Conservation (phyloP, 1,284 basidiomycete genomes). For the Ganoderma boninense region DNA sequence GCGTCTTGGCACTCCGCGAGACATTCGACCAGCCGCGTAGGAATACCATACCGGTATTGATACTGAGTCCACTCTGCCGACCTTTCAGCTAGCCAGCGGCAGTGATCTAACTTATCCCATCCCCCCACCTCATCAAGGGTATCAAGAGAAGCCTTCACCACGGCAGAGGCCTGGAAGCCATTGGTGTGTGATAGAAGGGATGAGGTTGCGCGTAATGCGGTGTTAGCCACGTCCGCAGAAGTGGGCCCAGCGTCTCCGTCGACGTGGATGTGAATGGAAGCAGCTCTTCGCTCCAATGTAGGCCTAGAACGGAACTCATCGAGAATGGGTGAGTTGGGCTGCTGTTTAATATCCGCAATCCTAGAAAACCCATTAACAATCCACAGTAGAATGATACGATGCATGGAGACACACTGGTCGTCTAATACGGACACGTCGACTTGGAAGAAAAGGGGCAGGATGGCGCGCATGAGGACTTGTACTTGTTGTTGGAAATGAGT, state of each 20-base stretch:
- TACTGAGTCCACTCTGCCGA: slow-evolving; percentile 88
- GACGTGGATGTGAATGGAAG: slow-evolving; percentile 87
- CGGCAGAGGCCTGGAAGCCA: slow-evolving; percentile 76
- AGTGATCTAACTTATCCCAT: slow-evolving; percentile 82
- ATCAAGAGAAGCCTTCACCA: slow-evolving; percentile 77
- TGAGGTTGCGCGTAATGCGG: slow-evolving; percentile 78
- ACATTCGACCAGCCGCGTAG: slow-evolving; percentile 85
- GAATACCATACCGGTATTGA: slow-evolving; percentile 92
- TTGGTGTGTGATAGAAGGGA: slow-evolving; percentile 82
- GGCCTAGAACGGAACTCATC: slow-evolving; percentile 84
- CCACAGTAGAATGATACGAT: slow-evolving; percentile 2
- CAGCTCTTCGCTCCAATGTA: slow-evolving; percentile 79
- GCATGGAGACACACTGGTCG: slow-evolving; percentile 66
- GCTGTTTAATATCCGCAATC: slow-evolving; percentile 66
- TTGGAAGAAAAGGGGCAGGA: slow-evolving; percentile 77
- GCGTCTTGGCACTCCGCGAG: slow-evolving; percentile 77
- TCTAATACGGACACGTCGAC: slow-evolving; percentile 69
- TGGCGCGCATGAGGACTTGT: slow-evolving; percentile 75
- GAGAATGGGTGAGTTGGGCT: slow-evolving; percentile 78
- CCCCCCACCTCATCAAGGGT: slow-evolving; percentile 68
- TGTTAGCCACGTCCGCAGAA: slow-evolving; percentile 75
- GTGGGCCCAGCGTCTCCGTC: slow-evolving; percentile 90
- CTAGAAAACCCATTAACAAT: slow-evolving; percentile 46
- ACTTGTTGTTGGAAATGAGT: slow-evolving; percentile 81
- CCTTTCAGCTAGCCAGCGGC: slow-evolving; percentile 84